Evolutionary conservation across 345 rosid species (phyloP), one percentile per base, ranked within the genome.

Genomic region (Brassica juncea): DNA sequence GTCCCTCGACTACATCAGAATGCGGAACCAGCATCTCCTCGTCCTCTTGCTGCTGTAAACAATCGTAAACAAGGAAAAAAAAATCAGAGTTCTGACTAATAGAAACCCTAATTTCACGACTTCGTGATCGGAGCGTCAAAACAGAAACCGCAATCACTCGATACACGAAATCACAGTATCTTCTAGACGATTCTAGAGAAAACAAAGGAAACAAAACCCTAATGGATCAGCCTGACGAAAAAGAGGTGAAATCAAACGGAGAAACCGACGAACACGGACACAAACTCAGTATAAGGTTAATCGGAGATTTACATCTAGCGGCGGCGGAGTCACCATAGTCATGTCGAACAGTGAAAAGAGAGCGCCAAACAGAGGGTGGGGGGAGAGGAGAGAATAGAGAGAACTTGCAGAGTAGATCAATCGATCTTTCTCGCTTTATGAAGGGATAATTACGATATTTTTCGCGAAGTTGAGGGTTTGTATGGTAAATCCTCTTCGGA

Each of bases 1-100:
- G 94, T 73, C 91, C 94, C 62, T 91, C 94, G 39, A 89, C 92
- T 73, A 91, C 71, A 84, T 91, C 99, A 57, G 93, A 83, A 79
- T 88, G 92, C n/a, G 98, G 98, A 71, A 92, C 99, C 23, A 92
- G 91, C 96, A 93, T 89, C 89, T 95, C 98, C 77, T 91, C 99
- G 82, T 91, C 96, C 65, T 90, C 94, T 77, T 90, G 97, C 94
- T 95, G 88, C 84, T 84, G 73, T 61, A 2, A 65, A 72, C 71
- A 68, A 72, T 5, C 52, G 23, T 4, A 47, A 47, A 6, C 4
- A 11, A 52, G 23, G 34, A 80, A 70, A 55, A 37, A 37, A n/a
- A 27, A 75, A 57, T 74, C 72, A 80, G 76, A 64, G 61, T 73
- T 47, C 54, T 47, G 54, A 64, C 11, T 69, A 30, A 27, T 10